phyloP scores from a whole-genome alignment of 345 rosid genomes.

The Boechera retrofracta region DNA sequence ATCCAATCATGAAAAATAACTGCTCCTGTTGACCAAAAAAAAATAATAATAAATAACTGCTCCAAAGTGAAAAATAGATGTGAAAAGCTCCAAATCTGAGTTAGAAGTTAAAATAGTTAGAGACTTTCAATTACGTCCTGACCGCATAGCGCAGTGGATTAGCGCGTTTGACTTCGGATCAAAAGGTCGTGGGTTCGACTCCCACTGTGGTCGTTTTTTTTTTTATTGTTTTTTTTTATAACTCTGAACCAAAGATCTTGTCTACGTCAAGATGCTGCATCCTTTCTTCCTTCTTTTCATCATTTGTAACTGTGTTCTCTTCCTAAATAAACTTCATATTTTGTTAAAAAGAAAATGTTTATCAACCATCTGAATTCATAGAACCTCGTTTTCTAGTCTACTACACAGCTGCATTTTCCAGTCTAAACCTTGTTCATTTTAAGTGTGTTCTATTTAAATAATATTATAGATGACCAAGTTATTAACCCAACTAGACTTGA shows the following conservation, averaged over 20 bases:
- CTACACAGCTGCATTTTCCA: not conserved
- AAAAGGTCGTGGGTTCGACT: constrained; percentile 87
- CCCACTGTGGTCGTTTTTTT: constrained; percentile 73
- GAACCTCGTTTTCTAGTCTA: not conserved
- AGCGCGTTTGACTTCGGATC: constrained; percentile 98
- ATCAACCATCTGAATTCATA: not conserved
- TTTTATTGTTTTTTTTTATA: no score
- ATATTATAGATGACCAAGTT: not conserved
- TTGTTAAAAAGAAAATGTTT: not conserved
- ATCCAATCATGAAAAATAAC: not conserved
- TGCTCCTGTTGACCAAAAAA: no score
- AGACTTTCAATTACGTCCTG: accelerated
- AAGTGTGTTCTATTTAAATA: not conserved
- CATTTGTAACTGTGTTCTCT: not conserved
- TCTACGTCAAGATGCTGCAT: no score
- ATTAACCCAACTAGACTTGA: not conserved
- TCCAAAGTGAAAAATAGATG: not conserved
- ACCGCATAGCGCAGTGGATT: constrained; percentile 97
- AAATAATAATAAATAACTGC: not conserved
- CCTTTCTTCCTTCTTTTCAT: no score
- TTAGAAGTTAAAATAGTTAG: not conserved
- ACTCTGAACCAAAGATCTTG: no score
- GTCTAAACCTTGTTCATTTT: not conserved
- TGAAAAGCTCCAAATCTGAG: not conserved
- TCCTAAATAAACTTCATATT: not conserved